phyloP scores from a whole-genome alignment of 495 filamentous ascomycete genomes.

The Penicillium antarcticum region DNA sequence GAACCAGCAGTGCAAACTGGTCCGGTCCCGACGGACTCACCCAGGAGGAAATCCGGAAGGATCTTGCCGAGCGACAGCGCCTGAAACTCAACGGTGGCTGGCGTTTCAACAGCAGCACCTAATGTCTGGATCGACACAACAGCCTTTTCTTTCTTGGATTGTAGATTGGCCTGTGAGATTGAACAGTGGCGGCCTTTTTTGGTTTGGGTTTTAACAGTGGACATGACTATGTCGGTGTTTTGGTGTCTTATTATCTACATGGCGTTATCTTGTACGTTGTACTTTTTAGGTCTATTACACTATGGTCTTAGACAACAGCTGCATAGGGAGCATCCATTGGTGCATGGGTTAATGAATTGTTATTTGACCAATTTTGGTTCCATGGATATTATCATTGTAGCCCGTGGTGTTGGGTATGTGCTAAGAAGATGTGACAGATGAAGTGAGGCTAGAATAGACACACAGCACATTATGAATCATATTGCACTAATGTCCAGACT shows the following conservation, averaged over 20 bases:
- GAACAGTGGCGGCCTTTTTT: conserved; percentile 6
- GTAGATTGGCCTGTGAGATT: conserved; percentile 3
- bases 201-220: not conserved
- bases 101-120: conserved; percentile 50
- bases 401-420: no score
- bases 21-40: conserved; percentile 78
- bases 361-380: not conserved
- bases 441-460: no score
- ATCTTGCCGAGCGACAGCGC: conserved; percentile 75
- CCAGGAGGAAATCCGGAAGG: conserved; percentile 78
- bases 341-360: conserved; percentile 16
- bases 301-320: conserved; percentile 12
- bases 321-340: conserved; percentile 17
- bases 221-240: conserved; percentile 8
- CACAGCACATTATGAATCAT: no score
- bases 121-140: not conserved
- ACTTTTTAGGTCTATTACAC: not conserved
- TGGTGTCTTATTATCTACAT: conserved; percentile 1
- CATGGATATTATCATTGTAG: not conserved
- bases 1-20: conserved; percentile 95
- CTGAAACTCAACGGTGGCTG: conserved; percentile 83
- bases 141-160: not conserved
- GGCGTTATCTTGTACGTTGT: conserved; percentile 15
- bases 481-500: no score
- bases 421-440: no score